Evolutionary conservation across 352 stramenopile species (phyloP).

Genomic region (Pythium scleroteichum): DNA sequence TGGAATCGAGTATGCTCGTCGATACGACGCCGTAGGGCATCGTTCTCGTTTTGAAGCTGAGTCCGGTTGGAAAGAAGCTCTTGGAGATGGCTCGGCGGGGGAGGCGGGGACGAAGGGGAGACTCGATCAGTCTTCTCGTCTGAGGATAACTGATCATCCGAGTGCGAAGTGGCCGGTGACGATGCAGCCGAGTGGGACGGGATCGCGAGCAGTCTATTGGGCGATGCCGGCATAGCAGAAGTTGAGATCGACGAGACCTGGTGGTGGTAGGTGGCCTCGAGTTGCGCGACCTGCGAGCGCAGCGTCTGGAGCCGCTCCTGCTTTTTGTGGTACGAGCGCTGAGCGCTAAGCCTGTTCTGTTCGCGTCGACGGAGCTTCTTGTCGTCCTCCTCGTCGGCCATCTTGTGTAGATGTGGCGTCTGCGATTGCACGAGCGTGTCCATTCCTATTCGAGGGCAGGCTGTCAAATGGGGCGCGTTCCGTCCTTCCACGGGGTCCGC

Average conservation of each 20-base stretch:
- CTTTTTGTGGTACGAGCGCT: slow-evolving; percentile 45
- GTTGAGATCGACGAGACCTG: slow-evolving; percentile 23
- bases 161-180: slow-evolving; percentile 1
- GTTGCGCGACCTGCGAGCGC: slow-evolving; percentile 29
- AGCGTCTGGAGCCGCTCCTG: slow-evolving; percentile 32
- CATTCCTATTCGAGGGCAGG: background rate
- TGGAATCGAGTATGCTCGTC: slow-evolving; percentile 31
- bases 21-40: slow-evolving; percentile 20
- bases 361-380: slow-evolving; percentile 37
- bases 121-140: slow-evolving; percentile 4
- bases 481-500: background rate
- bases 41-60: slow-evolving; percentile 29
- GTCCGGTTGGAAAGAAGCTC: slow-evolving; percentile 23
- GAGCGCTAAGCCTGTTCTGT: slow-evolving; percentile 40
- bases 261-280: slow-evolving; percentile 30
- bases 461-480: background rate
- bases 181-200: background rate
- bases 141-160: background rate
- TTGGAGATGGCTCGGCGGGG: slow-evolving; percentile 19
- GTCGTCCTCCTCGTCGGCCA: slow-evolving; percentile 16
- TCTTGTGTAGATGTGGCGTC: background rate
- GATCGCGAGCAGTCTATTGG: background rate
- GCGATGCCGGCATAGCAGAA: background rate
- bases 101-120: slow-evolving; percentile 18
- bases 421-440: slow-evolving; percentile 7